A percentile compares a stretch with the other conserved stretches of the same genome.
These are phyloP conservation scores for Scutellaria barbata DNA, from an alignment of 257 asterid species.

Conservation along the genomic window DNA sequence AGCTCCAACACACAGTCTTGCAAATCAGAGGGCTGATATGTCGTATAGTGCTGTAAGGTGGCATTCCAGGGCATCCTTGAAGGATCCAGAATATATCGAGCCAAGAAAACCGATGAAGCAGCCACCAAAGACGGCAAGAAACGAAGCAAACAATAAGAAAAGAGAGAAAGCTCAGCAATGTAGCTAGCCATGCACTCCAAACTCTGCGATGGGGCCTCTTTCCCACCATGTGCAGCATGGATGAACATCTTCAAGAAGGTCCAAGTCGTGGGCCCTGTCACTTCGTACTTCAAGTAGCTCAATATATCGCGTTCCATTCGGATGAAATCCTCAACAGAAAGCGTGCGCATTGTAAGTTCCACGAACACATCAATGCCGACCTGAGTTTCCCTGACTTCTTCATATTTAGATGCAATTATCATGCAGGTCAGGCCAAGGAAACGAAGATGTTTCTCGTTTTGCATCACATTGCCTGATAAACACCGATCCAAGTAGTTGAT, in stretches of 20 bases:
- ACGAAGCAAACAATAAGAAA: background rate
- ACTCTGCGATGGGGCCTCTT: background rate
- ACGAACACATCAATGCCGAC: background rate
- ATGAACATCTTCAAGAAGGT: background rate
- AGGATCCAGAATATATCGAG: background rate
- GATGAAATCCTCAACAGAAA: background rate
- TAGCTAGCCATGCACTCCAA: background rate
- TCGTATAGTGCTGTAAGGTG: background rate
- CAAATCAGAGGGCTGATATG: background rate
- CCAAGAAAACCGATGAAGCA: background rate
- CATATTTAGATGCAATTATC: background rate
- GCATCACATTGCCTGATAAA: background rate
- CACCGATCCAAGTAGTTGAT: background rate
- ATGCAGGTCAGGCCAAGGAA: background rate
- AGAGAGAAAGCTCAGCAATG: background rate
- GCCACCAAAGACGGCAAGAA: background rate
- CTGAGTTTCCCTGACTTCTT: background rate
- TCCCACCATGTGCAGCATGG: background rate
- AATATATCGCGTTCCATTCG: background rate
- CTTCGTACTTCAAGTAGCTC: background rate
- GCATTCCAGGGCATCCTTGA: background rate
- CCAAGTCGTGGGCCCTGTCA: background rate
- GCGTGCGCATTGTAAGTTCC: background rate
- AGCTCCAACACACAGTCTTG: background rate
- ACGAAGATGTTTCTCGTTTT: background rate